Conservation (phyloP, 441 rosid genomes). For the Francoa sonchifolia region DNA sequence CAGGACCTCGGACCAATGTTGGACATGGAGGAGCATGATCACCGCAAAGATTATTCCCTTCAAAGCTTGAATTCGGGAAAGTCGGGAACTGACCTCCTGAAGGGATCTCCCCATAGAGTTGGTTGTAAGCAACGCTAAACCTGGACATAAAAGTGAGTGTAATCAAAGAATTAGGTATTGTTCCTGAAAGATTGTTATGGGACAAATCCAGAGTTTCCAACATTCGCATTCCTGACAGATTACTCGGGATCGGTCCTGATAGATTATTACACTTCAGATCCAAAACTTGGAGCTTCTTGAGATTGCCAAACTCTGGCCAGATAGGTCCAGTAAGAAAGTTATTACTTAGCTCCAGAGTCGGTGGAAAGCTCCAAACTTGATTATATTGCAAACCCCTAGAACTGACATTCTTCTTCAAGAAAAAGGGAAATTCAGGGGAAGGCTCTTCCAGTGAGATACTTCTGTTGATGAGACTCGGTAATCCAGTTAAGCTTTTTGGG, state of each 20-base stretch:
- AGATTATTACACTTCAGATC: conserved; percentile 38
- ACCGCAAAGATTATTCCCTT: conserved; percentile 63
- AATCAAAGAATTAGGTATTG: conserved; percentile 40
- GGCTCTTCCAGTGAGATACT: conserved; percentile 44
- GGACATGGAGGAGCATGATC: conserved; percentile 35
- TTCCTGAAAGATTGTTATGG: conserved; percentile 44
- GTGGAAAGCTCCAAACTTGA: conserved; percentile 60
- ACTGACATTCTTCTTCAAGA: conserved; percentile 44
- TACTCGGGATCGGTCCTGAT: conserved; percentile 49
- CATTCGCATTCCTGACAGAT: conserved; percentile 58
- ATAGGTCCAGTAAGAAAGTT: conserved; percentile 54
- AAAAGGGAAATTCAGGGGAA: conserved; percentile 61
- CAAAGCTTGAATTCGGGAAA: conserved; percentile 74
- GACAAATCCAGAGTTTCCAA: conserved; percentile 69
- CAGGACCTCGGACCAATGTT: conserved; percentile 2
- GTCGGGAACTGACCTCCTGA: conserved; percentile 54
- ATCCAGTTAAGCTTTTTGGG: conserved; percentile 39
- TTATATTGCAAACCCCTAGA: conserved; percentile 53
- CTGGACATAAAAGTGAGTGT: conserved; percentile 51
- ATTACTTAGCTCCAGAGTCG: conserved; percentile 43
- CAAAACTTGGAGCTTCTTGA: conserved; percentile 53
- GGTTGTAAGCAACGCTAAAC: conserved; percentile 57
- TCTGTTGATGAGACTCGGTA: conserved; percentile 34
- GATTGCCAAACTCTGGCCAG: conserved; percentile 63
- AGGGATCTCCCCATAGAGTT: conserved; percentile 54